Conservation (phyloP, 139 green algal genomes). For the Zygnema cylindricum region DNA sequence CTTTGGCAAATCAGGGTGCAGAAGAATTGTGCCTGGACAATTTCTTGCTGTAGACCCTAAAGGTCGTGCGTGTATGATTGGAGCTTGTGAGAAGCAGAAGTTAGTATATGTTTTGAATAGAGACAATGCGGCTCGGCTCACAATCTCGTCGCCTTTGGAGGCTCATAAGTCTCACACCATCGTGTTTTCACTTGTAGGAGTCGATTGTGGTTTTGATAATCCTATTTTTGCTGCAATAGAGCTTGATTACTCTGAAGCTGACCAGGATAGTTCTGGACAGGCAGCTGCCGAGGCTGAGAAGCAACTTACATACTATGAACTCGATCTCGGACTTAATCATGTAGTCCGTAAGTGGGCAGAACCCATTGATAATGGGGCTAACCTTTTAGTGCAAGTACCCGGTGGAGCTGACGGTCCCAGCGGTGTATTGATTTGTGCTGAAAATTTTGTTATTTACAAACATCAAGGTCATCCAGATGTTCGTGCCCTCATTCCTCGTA, state of each 20-base stretch:
- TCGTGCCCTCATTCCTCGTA: constrained; percentile 88
- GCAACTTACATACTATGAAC: constrained; percentile 95
- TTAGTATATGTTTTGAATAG: constrained; percentile 98
- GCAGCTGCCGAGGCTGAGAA: constrained; percentile 85
- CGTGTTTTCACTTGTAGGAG: constrained; percentile 78
- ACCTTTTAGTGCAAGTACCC: constrained; percentile 93
- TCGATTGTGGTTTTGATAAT: constrained; percentile 99
- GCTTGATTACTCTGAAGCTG: constrained; percentile 91
- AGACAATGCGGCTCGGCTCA: constrained; percentile 91
- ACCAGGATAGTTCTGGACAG: constrained; percentile 70
- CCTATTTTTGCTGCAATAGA: constrained; percentile 98
- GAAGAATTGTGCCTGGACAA: constrained; percentile 90
- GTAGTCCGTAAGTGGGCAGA: constrained; percentile 89
- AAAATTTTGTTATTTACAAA: constrained; percentile 98
- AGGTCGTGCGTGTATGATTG: constrained; percentile 92
- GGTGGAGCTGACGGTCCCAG: constrained; percentile 84
- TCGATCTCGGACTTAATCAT: constrained; percentile 98
- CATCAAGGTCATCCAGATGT: constrained; percentile 78
- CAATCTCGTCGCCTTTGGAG: constrained; percentile 95
- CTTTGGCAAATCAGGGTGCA: constrained; percentile 91
- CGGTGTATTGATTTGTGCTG: constrained; percentile 92
- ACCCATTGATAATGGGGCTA: constrained; percentile 94
- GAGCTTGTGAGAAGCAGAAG: constrained; percentile 95
- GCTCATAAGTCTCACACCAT: constrained; percentile 94
- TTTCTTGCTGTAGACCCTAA: constrained; percentile 91